phyloP scores from a whole-genome alignment of 331 rosid species.

The Rosa hybrid region DNA sequence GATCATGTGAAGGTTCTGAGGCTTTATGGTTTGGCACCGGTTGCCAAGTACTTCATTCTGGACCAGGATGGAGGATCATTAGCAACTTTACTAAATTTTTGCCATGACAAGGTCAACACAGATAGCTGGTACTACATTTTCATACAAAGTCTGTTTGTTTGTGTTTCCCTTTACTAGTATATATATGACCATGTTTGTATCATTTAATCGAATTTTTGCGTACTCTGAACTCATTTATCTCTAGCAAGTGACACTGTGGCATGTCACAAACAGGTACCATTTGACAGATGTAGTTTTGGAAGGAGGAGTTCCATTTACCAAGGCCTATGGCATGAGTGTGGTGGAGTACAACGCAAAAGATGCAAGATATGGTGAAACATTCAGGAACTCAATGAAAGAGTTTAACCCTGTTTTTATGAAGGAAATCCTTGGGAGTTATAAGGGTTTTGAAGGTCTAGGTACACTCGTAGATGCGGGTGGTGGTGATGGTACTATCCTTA shows the following conservation, averaged over 20 bases:
- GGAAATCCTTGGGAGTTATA: constrained; percentile 13
- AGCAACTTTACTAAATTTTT: not conserved
- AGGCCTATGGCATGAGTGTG: constrained; percentile 28
- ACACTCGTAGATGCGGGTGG: constrained; percentile 40
- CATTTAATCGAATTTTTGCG: not conserved
- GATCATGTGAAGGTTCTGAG: constrained; percentile 12
- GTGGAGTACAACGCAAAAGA: constrained; percentile 23
- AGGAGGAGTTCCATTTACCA: constrained; percentile 31
- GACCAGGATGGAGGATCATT: constrained; percentile 19
- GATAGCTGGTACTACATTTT: constrained; percentile 8
- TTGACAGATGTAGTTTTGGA: constrained; percentile 34
- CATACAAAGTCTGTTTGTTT: not conserved
- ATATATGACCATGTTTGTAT: not conserved
- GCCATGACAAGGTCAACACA: constrained; percentile 18
- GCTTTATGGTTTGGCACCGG: constrained; percentile 24
- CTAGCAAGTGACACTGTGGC: not conserved
- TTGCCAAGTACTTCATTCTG: constrained; percentile 21
- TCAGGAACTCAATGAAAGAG: constrained; percentile 25
- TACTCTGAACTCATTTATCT: not conserved
- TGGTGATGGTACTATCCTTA: constrained; percentile 26
- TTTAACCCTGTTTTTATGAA: constrained; percentile 11
- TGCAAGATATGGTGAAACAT: constrained; percentile 12
- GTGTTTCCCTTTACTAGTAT: not conserved
- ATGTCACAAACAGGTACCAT: constrained; percentile 23
- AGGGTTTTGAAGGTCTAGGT: constrained; percentile 30